phyloP scores from a whole-genome alignment of 495 filamentous ascomycete genomes.

The Penicillium ochrochloron region DNA sequence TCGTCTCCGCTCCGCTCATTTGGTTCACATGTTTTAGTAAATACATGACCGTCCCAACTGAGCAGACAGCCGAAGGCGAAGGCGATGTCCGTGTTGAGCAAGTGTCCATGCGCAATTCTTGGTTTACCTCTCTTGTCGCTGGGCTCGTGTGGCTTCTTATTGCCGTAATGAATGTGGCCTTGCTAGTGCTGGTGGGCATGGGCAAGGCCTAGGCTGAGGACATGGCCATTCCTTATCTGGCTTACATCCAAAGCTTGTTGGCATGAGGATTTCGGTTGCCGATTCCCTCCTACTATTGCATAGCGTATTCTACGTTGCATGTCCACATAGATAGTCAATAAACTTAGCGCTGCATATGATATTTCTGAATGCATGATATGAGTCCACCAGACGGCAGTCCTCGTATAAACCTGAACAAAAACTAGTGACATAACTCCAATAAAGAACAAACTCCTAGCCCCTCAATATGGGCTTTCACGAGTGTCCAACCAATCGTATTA shows the following conservation, averaged over 20 bases:
- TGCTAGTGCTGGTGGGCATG: constrained; percentile 69
- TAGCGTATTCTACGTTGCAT: constrained; percentile 1
- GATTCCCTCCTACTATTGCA: neutral
- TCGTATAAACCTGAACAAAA: constrained; percentile 1
- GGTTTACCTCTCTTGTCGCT: constrained; percentile 58
- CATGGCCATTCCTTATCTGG: neutral
- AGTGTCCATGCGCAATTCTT: constrained; percentile 66
- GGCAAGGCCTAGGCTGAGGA: constrained; percentile 48
- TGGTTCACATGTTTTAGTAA: constrained; percentile 82
- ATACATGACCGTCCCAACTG: constrained; percentile 73
- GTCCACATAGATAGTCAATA: constrained; percentile 1
- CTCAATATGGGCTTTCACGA: neutral
- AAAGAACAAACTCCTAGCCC: neutral
- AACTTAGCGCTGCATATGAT: constrained; percentile 11
- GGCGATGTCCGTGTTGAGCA: constrained; percentile 32
- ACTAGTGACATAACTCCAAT: neutral
- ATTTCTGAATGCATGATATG: neutral
- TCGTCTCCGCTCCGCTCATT: constrained; percentile 81
- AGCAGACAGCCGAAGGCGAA: constrained; percentile 33
- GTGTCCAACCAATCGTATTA: constrained; percentile 18
- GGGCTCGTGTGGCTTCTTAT: constrained; percentile 70
- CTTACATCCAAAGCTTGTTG: neutral
- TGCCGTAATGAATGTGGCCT: constrained; percentile 72
- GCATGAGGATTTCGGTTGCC: neutral
- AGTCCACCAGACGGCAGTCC: neutral